phyloP scores from a whole-genome alignment of 2,329 filamentous ascomycete genomes.

The Niveomyces coronatus region DNA sequence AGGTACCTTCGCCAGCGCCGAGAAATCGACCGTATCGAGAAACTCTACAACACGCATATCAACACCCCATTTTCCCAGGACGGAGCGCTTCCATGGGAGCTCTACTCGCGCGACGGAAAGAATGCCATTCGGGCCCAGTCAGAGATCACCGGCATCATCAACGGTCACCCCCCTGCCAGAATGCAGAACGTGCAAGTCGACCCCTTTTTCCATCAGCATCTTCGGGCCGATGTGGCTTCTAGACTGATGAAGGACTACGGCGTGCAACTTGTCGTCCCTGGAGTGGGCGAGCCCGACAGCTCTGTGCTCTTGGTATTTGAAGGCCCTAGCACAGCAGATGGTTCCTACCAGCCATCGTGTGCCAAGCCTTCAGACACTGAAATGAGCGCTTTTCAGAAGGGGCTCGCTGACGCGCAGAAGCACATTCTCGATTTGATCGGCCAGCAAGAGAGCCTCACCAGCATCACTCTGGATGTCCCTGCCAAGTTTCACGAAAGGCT shows the following conservation, averaged over 20 bases:
- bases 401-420: constrained; percentile 43
- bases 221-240: constrained; percentile 53
- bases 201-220: constrained; percentile 67
- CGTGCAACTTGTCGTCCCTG: constrained; percentile 64
- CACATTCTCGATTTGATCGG: constrained; percentile 48
- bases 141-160: constrained; percentile 65
- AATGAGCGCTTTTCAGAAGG: constrained; percentile 41
- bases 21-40: constrained; percentile 75
- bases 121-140: constrained; percentile 66
- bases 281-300: constrained; percentile 45
- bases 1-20: constrained; percentile 76
- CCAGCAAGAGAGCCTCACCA: constrained; percentile 46
- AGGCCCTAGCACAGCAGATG: constrained; percentile 40
- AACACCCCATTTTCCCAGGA: constrained; percentile 63
- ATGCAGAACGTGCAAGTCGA: constrained; percentile 60
- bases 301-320: constrained; percentile 68
- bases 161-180: constrained; percentile 62
- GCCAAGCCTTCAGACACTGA: constrained; percentile 41
- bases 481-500: constrained; percentile 55
- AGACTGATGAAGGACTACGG: constrained; percentile 58
- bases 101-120: constrained; percentile 80
- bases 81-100: constrained; percentile 69
- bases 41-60: constrained; percentile 73
- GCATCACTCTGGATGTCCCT: constrained; percentile 45
- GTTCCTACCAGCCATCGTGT: constrained; percentile 44